phyloP scores from a whole-genome alignment of 257 asterid species.

The Jacaranda mimosifolia region DNA sequence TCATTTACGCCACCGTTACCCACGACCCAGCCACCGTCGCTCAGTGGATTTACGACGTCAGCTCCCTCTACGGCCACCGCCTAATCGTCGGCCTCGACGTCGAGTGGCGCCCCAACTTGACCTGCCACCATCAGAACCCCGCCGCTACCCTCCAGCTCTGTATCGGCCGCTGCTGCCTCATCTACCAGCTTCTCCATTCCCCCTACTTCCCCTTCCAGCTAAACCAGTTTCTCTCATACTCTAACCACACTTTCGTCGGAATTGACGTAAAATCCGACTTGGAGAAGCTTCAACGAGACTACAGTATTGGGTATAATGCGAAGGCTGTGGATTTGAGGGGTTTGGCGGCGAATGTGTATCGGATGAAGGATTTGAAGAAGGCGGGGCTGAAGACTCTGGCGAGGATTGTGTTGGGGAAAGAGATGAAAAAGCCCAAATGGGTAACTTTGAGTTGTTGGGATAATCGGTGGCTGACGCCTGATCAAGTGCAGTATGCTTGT shows the following conservation, averaged over 20 bases:
- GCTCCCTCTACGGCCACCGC: slow-evolving; percentile 34
- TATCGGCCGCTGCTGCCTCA: slow-evolving; percentile 50
- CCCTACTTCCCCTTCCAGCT: slow-evolving; percentile 40
- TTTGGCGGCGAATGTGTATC: slow-evolving; percentile 37
- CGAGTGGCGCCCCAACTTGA: slow-evolving; percentile 52
- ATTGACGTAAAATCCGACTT: slow-evolving; percentile 45
- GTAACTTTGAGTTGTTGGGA: slow-evolving; percentile 54
- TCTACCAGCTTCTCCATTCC: slow-evolving; percentile 49
- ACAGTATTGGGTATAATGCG: slow-evolving; percentile 34
- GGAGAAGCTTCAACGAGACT: slow-evolving; percentile 45
- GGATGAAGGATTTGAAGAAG: slow-evolving; percentile 24
- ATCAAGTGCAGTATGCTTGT: slow-evolving; percentile 49
- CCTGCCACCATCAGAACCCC: slow-evolving; percentile 36
- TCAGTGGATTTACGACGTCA: slow-evolving; percentile 40
- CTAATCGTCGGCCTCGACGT: slow-evolving; percentile 54
- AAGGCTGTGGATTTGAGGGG: slow-evolving; percentile 45
- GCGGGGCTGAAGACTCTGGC: slow-evolving; percentile 47
- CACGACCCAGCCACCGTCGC: slow-evolving; percentile 35
- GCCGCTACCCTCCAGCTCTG: slow-evolving; percentile 55
- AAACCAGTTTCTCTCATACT: slow-evolving; percentile 39
- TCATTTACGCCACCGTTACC: slow-evolving; percentile 46
- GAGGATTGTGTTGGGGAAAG: slow-evolving; percentile 42
- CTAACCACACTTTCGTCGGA: slow-evolving; percentile 46
- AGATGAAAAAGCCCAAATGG: slow-evolving; percentile 43
- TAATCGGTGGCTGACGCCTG: slow-evolving; percentile 36